Conservation (phyloP, 2,329 filamentous ascomycete species). For the Pseudocercospora fijiensis region DNA sequence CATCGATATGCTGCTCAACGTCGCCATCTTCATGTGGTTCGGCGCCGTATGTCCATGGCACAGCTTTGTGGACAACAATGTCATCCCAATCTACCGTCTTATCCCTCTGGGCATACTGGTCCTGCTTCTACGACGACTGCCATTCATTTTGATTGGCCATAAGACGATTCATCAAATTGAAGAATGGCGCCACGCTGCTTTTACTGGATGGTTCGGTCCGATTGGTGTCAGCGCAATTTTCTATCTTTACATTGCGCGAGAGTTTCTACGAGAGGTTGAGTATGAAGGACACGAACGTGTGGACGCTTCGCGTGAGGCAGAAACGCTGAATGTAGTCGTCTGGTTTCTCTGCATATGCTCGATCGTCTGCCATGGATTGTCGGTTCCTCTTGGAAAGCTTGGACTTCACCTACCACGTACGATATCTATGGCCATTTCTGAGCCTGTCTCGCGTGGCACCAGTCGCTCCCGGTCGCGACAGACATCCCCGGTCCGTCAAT, state of each 20-base stretch:
- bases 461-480: slow-evolving; percentile 17
- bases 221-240: slow-evolving; percentile 90
- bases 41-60: slow-evolving; percentile 82
- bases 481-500: background rate
- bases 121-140: slow-evolving; percentile 72
- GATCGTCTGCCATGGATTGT: slow-evolving; percentile 80
- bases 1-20: slow-evolving; percentile 90
- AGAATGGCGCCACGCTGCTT: slow-evolving; percentile 69
- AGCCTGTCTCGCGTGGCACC: slow-evolving; percentile 31
- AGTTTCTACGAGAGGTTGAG: slow-evolving; percentile 64
- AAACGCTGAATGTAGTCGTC: slow-evolving; percentile 69
- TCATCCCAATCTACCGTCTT: slow-evolving; percentile 73
- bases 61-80: slow-evolving; percentile 63
- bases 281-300: slow-evolving; percentile 60
- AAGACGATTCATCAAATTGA: slow-evolving; percentile 76
- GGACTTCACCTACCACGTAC: slow-evolving; percentile 62
- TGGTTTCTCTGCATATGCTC: slow-evolving; percentile 87
- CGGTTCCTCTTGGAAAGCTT: slow-evolving; percentile 72
- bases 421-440: slow-evolving; percentile 55
- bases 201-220: slow-evolving; percentile 90
- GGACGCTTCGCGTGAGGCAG: slow-evolving; percentile 65
- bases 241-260: slow-evolving; percentile 77
- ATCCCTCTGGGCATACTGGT: slow-evolving; percentile 72
- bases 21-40: slow-evolving; percentile 83
- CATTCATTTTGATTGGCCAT: slow-evolving; percentile 71